These are phyloP conservation scores for Hypomontagnella submonticulosa DNA, from an alignment of 495 filamentous ascomycete genomes.

Conservation along the genomic window DNA sequence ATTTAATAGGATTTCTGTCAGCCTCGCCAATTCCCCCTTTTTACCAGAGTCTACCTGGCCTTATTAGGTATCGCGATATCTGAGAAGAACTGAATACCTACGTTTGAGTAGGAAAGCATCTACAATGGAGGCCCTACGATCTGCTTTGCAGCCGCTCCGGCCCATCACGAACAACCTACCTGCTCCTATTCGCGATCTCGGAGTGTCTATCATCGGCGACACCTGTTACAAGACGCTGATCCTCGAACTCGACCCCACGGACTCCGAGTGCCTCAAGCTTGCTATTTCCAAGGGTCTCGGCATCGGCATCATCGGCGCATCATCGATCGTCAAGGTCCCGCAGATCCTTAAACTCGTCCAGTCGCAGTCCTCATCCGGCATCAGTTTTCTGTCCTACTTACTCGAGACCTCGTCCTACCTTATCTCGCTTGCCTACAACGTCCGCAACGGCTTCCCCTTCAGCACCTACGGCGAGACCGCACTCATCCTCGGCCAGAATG, in stretches of 20 bases:
- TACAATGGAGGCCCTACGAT: slow-evolving; percentile 66
- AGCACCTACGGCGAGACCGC: slow-evolving; percentile 96
- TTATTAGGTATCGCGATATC: slow-evolving; percentile 1
- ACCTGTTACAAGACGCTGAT: slow-evolving; percentile 85
- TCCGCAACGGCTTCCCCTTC: slow-evolving; percentile 90
- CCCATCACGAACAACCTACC: slow-evolving; percentile 85
- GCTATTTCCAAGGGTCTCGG: slow-evolving; percentile 92
- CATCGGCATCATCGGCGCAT: slow-evolving; percentile 88
- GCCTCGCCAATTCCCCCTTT: slow-evolving; percentile 21
- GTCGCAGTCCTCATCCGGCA: slow-evolving; percentile 80
- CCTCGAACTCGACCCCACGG: slow-evolving; percentile 78
- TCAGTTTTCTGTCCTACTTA: slow-evolving; percentile 88
- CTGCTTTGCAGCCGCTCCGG: slow-evolving; percentile 79
- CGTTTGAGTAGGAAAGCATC: not conserved
- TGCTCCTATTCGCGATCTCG: slow-evolving; percentile 76
- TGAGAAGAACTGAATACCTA: not conserved
- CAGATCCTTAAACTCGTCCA: slow-evolving; percentile 90
- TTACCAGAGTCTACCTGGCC: slow-evolving; percentile 9
- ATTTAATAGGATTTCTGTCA: slow-evolving; percentile 10
- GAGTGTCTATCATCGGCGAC: slow-evolving; percentile 81
- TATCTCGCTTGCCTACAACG: slow-evolving; percentile 88
- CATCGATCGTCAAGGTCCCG: slow-evolving; percentile 91
- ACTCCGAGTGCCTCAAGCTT: slow-evolving; percentile 82
- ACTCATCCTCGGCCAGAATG: slow-evolving; percentile 89
- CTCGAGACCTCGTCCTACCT: slow-evolving; percentile 89